phyloP scores from a whole-genome alignment of 768 basidiomycete species.

The Daedaleopsis sinensis region DNA sequence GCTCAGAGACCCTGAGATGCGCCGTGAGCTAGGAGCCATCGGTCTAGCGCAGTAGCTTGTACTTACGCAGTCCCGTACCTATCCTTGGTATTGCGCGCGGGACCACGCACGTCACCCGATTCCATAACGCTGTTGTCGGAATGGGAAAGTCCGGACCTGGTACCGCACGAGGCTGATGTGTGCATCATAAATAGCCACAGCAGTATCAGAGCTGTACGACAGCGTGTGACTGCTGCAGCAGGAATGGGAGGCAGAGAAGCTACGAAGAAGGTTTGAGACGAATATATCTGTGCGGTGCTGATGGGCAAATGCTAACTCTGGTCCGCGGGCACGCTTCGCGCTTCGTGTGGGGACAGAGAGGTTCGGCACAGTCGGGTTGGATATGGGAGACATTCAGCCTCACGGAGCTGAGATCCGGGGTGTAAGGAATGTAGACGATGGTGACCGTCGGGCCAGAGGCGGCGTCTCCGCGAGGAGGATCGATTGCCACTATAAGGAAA shows the following conservation, averaged over 20 bases:
- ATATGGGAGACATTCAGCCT: no score
- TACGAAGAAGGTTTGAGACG: background rate
- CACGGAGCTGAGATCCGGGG: background rate
- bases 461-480: no score
- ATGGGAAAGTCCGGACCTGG: background rate
- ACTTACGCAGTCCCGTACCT: background rate
- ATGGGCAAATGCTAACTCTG: slow-evolving; percentile 13
- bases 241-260: background rate
- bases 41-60: background rate
- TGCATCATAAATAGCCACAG: background rate
- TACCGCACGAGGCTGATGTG: background rate
- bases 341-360: slow-evolving; percentile 7
- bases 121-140: background rate
- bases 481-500: no score
- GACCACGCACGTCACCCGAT: background rate
- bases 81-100: background rate
- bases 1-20: slow-evolving; percentile 12
- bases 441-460: no score
- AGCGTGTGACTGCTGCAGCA: background rate
- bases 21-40: background rate
- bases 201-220: no score
- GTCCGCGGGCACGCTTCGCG: slow-evolving; percentile 16
- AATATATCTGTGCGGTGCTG: slow-evolving; percentile 4
- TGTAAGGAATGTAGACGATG: no score
- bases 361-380: no score